phyloP scores from a whole-genome alignment of 257 asterid genomes.

The Forsythia suspensa region DNA sequence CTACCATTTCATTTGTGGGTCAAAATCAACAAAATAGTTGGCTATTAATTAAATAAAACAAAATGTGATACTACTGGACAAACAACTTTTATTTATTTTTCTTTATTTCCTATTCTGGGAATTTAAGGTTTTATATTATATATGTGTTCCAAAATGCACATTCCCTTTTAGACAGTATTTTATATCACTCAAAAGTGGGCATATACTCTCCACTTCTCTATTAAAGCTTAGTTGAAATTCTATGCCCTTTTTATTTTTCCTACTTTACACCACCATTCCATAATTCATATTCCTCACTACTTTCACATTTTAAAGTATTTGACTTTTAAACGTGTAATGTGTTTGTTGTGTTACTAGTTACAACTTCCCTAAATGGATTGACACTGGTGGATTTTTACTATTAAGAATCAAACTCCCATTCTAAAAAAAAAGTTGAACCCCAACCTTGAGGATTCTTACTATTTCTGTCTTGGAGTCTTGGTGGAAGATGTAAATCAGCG shows the following conservation, averaged over 20 bases:
- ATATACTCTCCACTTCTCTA: not conserved
- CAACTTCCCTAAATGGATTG: not conserved
- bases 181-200: not conserved
- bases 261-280: conserved; percentile 21
- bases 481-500: too few species aligned
- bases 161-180: not conserved
- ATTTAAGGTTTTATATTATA: conserved; percentile 14
- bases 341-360: not conserved
- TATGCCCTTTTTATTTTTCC: not conserved
- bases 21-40: not conserved
- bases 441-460: too few species aligned
- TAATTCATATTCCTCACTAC: not conserved
- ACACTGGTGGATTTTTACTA: not conserved
- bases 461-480: too few species aligned
- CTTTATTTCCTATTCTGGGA: conserved; percentile 16
- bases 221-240: conserved; percentile 22
- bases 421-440: too few species aligned
- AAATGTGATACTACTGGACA: not conserved
- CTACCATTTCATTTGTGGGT: not conserved
- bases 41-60: not conserved
- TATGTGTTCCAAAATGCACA: not conserved
- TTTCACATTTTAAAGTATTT: conserved; percentile 6
- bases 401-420: not conserved
- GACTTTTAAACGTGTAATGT: not conserved
- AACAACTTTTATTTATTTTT: not conserved